phyloP scores from a whole-genome alignment of 2,329 filamentous ascomycete species.

The Ilyonectria robusta region DNA sequence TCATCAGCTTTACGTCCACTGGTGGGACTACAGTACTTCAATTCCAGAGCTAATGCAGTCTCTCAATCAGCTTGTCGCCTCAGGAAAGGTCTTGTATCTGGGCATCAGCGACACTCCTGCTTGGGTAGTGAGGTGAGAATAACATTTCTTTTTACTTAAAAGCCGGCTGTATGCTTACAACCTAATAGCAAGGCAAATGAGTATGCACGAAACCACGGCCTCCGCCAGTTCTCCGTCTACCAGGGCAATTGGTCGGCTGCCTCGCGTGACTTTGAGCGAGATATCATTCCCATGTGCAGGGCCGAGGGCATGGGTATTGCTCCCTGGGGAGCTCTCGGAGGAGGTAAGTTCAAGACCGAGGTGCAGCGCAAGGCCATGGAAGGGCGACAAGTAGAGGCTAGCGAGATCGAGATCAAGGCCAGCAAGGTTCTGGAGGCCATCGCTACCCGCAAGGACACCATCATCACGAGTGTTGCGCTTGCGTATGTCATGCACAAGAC shows the following conservation, averaged over 20 bases:
- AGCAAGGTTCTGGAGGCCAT: constrained; percentile 65
- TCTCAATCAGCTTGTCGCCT: constrained; percentile 71
- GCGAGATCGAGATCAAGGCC: constrained; percentile 67
- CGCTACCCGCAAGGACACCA: constrained; percentile 58
- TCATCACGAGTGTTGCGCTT: constrained; percentile 69
- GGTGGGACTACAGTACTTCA: constrained; percentile 79
- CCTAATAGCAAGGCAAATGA: constrained; percentile 70
- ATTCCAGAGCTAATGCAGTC: constrained; percentile 79
- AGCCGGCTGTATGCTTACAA: constrained; percentile 21
- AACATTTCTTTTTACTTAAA: background rate
- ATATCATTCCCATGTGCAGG: constrained; percentile 61
- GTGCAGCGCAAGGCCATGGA: constrained; percentile 52
- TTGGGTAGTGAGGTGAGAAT: constrained; percentile 70
- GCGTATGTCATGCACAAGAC: constrained; percentile 82
- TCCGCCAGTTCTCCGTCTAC: constrained; percentile 75
- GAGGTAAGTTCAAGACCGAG: constrained; percentile 61
- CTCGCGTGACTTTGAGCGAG: constrained; percentile 57
- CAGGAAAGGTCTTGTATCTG: constrained; percentile 76
- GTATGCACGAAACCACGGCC: constrained; percentile 79
- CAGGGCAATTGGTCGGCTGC: constrained; percentile 60
- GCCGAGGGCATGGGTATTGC: constrained; percentile 66
- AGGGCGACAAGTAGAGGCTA: constrained; percentile 58
- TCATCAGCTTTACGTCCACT: constrained; percentile 70
- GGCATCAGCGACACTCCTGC: constrained; percentile 79
- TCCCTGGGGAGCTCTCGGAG: constrained; percentile 72